Evolutionary conservation across 2,329 filamentous ascomycete species (phyloP).

Genomic region (Pseudogymnoascus destructans): DNA sequence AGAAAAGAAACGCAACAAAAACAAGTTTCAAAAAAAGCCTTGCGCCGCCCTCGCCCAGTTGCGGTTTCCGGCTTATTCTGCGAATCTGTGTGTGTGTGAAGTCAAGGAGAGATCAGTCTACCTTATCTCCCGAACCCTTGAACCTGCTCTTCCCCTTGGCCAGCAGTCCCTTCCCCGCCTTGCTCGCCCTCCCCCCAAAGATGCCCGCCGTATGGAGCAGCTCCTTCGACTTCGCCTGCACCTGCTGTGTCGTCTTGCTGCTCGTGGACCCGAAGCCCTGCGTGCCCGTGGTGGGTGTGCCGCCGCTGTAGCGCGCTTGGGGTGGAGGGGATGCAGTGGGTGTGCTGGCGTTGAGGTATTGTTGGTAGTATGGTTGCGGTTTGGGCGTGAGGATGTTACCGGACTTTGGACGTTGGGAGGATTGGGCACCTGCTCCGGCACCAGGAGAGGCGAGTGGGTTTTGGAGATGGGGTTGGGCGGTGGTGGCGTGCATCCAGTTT

Average conservation of each 20-base stretch:
- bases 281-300: conserved; percentile 10
- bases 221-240: conserved; percentile 67
- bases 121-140: conserved; percentile 57
- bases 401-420: conserved; percentile 17
- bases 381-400: conserved; percentile 11
- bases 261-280: neutral
- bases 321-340: conserved; percentile 20
- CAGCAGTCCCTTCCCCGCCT: conserved; percentile 80
- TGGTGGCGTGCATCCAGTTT: conserved; percentile 39
- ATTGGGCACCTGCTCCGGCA: conserved; percentile 16
- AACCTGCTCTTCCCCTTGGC: conserved; percentile 85
- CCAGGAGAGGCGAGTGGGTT: conserved; percentile 20
- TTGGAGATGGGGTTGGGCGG: conserved; percentile 36
- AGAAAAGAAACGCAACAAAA: neutral
- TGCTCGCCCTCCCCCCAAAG: conserved; percentile 54
- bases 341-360: conserved; percentile 39
- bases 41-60: neutral
- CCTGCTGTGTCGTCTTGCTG: conserved; percentile 24
- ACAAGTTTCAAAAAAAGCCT: neutral
- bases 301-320: conserved; percentile 14
- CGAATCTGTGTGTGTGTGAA: neutral
- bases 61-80: neutral
- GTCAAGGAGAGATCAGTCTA: conserved; percentile 50
- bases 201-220: conserved; percentile 70
- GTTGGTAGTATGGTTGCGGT: conserved; percentile 42